Percentiles rank a stretch among this genome's conserved stretches.
Conservation (phyloP, 2,329 filamentous ascomycete species). For the Aspergillus alliaceus region DNA sequence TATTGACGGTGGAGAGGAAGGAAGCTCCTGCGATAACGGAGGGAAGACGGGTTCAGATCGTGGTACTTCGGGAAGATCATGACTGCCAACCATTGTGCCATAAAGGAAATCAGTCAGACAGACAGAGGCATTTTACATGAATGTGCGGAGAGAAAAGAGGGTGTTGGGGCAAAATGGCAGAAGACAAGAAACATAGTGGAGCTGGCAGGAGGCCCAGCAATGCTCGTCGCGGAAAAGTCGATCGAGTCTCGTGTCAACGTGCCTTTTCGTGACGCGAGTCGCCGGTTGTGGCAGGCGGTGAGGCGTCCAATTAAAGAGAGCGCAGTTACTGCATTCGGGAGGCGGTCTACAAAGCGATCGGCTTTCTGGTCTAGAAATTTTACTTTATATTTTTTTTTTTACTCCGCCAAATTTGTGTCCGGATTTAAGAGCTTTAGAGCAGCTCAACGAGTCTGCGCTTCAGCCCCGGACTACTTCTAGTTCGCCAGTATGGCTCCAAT, state of each 20-base stretch:
- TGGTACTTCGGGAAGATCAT: conserved; percentile 34
- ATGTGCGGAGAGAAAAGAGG: conserved; percentile 5
- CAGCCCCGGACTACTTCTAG: conserved; percentile 23
- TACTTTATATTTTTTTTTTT: conserved; percentile 27
- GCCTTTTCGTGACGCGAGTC: conserved; percentile 28
- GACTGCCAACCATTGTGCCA: conserved; percentile 32
- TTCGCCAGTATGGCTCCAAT: conserved; percentile 43
- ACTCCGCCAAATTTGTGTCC: conserved; percentile 10
- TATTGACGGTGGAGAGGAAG: conserved; percentile 45
- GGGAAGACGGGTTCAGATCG: conserved; percentile 36
- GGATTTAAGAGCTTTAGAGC: conserved; percentile 24
- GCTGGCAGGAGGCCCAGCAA: conserved; percentile 10
- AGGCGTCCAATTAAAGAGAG: conserved; percentile 3
- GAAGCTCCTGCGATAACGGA: conserved; percentile 35
- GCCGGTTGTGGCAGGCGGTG: conserved; percentile 20
- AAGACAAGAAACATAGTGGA: conserved; percentile 23
- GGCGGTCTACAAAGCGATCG: conserved; percentile 19
- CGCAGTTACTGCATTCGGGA: not conserved
- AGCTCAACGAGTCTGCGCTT: conserved; percentile 25
- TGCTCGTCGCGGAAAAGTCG: conserved; percentile 15
- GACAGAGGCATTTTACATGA: conserved; percentile 23
- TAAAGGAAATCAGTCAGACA: conserved; percentile 15
- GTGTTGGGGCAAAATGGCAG: conserved; percentile 8
- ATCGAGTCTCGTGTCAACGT: conserved; percentile 23
- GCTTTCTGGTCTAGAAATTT: conserved; percentile 18